Base-by-base conservation (phyloP, 768 basidiomycete genomes). In the Trametes cinnabarina region DNA sequence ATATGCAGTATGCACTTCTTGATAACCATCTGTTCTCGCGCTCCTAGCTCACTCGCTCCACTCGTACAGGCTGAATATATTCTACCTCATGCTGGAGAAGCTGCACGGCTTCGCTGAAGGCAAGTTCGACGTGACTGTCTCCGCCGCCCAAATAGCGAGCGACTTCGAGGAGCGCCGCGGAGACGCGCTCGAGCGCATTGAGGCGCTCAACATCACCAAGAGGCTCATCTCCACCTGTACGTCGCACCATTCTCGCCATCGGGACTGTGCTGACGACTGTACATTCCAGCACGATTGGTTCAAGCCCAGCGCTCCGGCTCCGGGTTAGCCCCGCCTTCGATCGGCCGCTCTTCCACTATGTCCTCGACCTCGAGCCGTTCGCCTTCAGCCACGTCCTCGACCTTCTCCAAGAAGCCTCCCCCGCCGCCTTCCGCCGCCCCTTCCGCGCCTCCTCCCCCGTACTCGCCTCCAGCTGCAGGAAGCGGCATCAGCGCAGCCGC, bases 41-140 rank as follows among this genome's bases (percentile, higher is more conserved):
- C 43, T n/a, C n/a, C n/a, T n/a, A n/a, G 20, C 19, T n/a, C 41
- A 20, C 4, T 8, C 12, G 10, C 20, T 3, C 3, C 19, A 9
- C 23, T 9, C 15, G 14, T 17, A 9, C 63, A 96, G 93, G 74
- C 78, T 96, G 65, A 96, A 97, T 72, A 87, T 95, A 57, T 95
- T 86, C 76, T 98, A 98, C 74, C 77, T 97, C 55, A 84, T 98
- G 69, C 79, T 97, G 58, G 97, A 99, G 75, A 98, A 95, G 77
- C 78, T 98, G 75, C 89, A 90, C 69, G 81, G 82, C 35, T 98
- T 95, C 67, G 84, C 90, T 1, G 87, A 80, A 54, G 80, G 82
- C 49, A 92, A 89, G 67, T 94, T 88, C 71, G 86, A 90, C 57
- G 74, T 90, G 37, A 71, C 84, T 56, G 70, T 82, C 19, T 75